phyloP scores from a whole-genome alignment of 106 monocot species.

The Alisma plantagoaquatica region DNA sequence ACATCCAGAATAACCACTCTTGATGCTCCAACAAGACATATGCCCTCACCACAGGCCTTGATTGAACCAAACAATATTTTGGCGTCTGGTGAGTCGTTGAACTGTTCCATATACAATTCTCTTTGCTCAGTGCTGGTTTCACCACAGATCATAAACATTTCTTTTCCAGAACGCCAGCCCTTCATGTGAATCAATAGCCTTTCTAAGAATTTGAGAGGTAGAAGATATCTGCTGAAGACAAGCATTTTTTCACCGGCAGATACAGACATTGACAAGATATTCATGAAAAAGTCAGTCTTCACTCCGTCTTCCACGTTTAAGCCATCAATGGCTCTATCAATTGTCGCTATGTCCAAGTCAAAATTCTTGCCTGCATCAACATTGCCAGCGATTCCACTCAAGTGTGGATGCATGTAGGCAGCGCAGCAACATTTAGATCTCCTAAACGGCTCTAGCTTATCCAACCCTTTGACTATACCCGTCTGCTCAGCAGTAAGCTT shows the following conservation, averaged over 20 bases:
- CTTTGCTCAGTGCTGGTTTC: constrained; percentile 57
- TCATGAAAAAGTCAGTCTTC: constrained; percentile 62
- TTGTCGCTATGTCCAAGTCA: constrained; percentile 10
- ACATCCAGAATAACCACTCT: constrained; percentile 69
- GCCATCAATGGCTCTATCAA: not conserved
- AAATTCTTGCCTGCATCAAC: constrained; percentile 23
- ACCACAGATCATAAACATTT: constrained; percentile 70
- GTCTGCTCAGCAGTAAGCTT: constrained; percentile 1
- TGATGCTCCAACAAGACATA: constrained; percentile 76
- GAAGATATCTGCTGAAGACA: constrained; percentile 69
- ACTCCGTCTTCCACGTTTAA: constrained; percentile 43
- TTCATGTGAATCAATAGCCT: constrained; percentile 28
- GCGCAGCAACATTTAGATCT: constrained; percentile 41
- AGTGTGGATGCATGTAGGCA: constrained; percentile 44
- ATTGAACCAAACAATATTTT: constrained; percentile 79
- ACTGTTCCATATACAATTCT: constrained; percentile 60
- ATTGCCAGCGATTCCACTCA: constrained; percentile 39
- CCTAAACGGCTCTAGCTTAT: constrained; percentile 46
- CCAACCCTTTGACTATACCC: constrained; percentile 17
- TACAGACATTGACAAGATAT: constrained; percentile 41
- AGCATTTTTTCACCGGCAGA: constrained; percentile 59
- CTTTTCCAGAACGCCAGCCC: constrained; percentile 66
- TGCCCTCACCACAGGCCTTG: constrained; percentile 88
- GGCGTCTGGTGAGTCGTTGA: constrained; percentile 65
- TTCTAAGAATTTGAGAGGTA: constrained; percentile 76